A percentile compares a stretch with the other conserved stretches of the same genome.
Conservation (phyloP, 169 alveolate species). For the Amoebophrya sp. region DNA sequence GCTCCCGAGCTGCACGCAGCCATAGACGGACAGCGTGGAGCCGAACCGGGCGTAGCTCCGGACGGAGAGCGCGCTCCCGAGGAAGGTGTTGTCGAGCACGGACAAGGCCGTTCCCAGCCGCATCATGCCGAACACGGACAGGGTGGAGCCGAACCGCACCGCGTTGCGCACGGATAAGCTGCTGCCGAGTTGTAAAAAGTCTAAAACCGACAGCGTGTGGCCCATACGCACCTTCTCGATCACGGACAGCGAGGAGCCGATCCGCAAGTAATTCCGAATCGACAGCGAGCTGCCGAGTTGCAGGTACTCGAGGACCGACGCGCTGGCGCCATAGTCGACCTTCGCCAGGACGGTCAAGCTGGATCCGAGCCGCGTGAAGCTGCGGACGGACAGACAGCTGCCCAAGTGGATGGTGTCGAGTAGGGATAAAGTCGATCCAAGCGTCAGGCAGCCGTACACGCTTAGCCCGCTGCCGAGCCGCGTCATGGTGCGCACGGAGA, state of each 20-base stretch:
- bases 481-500: not conserved
- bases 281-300: constrained; percentile 8
- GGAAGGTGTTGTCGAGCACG: not conserved
- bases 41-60: constrained; percentile 34
- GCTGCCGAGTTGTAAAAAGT: not conserved
- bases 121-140: not conserved
- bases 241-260: constrained; percentile 15
- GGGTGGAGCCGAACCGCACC: constrained; percentile 14
- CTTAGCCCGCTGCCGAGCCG: not conserved
- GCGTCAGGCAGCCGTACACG: not conserved
- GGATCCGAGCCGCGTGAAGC: not conserved
- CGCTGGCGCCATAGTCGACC: not conserved
- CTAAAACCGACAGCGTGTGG: constrained; percentile 1
- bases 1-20: constrained; percentile 11
- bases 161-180: not conserved
- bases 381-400: constrained; percentile 22
- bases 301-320: not conserved
- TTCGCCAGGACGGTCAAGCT: not conserved
- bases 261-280: not conserved
- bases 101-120: constrained; percentile 10
- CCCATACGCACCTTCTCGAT: constrained; percentile 19
- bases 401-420: constrained; percentile 29
- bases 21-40: not conserved
- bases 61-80: constrained; percentile 14
- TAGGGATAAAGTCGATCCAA: not conserved